Evolutionary conservation across 2,329 filamentous ascomycete species (phyloP).

Genomic region (Aspergillus sp.): DNA sequence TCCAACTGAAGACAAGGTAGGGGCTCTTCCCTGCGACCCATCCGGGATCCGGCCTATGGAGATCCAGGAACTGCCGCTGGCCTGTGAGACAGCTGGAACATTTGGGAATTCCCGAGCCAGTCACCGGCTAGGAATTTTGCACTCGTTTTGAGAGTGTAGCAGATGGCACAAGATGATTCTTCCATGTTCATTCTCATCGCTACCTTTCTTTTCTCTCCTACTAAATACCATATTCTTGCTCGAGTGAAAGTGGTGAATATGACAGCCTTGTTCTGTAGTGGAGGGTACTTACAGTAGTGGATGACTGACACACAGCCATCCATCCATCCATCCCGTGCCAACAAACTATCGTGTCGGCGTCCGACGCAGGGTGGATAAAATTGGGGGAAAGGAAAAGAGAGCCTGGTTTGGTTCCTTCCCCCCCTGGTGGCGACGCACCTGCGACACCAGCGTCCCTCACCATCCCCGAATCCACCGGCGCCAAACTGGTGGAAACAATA

Average conservation of each 20-base stretch:
- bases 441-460: conserved; percentile 21
- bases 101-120: background rate
- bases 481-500: conserved; percentile 24
- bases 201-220: background rate
- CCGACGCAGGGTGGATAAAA: background rate
- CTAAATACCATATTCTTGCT: background rate
- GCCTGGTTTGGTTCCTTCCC: background rate
- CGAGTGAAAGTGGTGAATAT: too few species aligned
- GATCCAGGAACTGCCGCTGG: conserved; percentile 16
- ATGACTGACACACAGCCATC: background rate
- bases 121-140: background rate
- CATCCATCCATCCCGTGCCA: background rate
- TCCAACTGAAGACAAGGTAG: background rate
- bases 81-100: conserved; percentile 1
- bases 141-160: background rate
- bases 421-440: conserved; percentile 12
- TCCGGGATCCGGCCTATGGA: conserved; percentile 18
- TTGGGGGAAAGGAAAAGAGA: background rate
- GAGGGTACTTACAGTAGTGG: background rate
- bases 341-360: background rate
- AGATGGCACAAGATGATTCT: too few species aligned
- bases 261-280: background rate
- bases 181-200: background rate
- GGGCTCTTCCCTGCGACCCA: conserved; percentile 14
- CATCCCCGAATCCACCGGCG: conserved; percentile 16